Percentiles rank a stretch among this genome's conserved stretches.
These are phyloP conservation scores for Drosera capensis DNA, from an alignment of 148 eudicot species.

Conservation along the genomic window DNA sequence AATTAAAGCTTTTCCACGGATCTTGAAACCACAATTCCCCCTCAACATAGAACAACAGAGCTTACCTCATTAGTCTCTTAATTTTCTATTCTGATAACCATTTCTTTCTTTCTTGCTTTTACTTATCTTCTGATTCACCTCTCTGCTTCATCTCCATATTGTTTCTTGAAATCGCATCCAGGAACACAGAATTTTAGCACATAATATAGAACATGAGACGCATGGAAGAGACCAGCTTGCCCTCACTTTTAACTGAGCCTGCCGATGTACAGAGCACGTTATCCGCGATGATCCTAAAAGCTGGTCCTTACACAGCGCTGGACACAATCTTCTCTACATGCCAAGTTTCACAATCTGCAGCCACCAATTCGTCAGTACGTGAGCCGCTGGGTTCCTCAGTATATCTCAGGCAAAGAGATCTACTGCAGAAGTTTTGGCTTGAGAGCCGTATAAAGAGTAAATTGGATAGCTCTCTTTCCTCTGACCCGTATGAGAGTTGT, in stretches of 20 bases:
- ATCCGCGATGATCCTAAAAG: slow-evolving; percentile 47
- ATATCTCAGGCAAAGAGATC: slow-evolving; percentile 55
- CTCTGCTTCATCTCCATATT: too few relatives aligned
- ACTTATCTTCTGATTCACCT: too few relatives aligned
- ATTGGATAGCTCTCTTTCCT: slow-evolving; percentile 4
- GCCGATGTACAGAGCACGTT: slow-evolving; percentile 32
- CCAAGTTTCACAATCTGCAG: slow-evolving; percentile 15
- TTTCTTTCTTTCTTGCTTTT: too few relatives aligned
- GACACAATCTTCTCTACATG: slow-evolving; percentile 64
- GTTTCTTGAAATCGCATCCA: too few relatives aligned
- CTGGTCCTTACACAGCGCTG: slow-evolving; percentile 45
- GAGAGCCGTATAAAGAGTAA: slow-evolving; percentile 18
- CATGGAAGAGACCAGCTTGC: slow-evolving; percentile 30
- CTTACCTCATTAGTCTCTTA: too few relatives aligned
- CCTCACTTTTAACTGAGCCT: slow-evolving; percentile 9
- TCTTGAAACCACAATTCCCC: too few relatives aligned
- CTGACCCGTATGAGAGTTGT: slow-evolving; percentile 9
- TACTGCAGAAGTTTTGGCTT: slow-evolving; percentile 45
- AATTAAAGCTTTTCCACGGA: too few relatives aligned
- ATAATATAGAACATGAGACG: too few relatives aligned
- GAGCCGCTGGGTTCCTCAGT: slow-evolving; percentile 69
- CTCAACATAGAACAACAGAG: too few relatives aligned
- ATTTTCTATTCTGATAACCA: too few relatives aligned
- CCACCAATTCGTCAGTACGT: slow-evolving; percentile 9
- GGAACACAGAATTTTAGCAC: too few relatives aligned